Evolutionary conservation across 2,329 filamentous ascomycete species (phyloP), one percentile per base, ranked within the genome.

Genomic region (Aspergillus sp.): DNA sequence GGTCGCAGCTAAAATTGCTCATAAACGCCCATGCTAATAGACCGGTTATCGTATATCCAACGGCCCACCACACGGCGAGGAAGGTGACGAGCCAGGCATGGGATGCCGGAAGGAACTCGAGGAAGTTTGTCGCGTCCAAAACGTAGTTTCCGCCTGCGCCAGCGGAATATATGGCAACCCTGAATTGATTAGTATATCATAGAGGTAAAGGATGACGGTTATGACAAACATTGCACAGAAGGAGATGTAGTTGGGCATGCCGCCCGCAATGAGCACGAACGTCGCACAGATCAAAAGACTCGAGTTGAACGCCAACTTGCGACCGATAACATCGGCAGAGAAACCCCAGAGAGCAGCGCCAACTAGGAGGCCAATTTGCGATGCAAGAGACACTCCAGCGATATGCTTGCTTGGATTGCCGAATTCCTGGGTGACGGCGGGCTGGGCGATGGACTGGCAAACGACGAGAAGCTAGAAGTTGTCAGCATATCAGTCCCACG

Each of bases 301-400:
- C 64, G 81, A 77, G 75, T 93, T 93, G 79, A 95, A 95, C 43
- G 90, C 90, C 9, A 90, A 80, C 54, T 89, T 87, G 44, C 91
- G 86, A 45, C 91, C 91, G 58, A 93, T 79, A 3, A 91, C 80
- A 70, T 95, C 90, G 19, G 89, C 88, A 3, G 87, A 87, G 56
- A 91, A 82, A 40, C 90, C 90, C 90, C 90, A 95, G 72, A 90
- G 84, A 61, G 86, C 87, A 59, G 90, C 90, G 44, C 91, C 91
- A 8, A 91, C 70, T 62, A 88, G 91, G 9, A 95, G 80, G 55
- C 91, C 90, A 21, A 89, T 75, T 14, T 57, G 55, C 6, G 55
- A 57, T 68, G 90, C 93, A 12, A 91, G 79, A 12, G 88, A 82
- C 62, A 88, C 86, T 0, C 90, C 93, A 0, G 90, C 93, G 72